These are phyloP conservation scores for Geotrichum europaeum DNA, from an alignment of 1,139 yeast genomes.

Conservation along the genomic window DNA sequence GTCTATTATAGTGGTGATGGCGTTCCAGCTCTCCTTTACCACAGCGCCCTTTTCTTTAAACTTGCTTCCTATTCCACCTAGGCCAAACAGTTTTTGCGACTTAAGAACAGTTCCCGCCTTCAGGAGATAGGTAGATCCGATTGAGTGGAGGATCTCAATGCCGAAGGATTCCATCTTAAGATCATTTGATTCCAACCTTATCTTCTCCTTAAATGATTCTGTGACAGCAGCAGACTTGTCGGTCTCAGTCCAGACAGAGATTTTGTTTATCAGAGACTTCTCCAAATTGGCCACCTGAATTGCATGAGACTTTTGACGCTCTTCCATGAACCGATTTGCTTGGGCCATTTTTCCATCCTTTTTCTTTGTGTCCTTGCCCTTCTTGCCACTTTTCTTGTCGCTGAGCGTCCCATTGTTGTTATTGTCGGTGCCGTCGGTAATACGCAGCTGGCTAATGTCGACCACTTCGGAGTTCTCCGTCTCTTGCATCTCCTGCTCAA, in stretches of 20 bases:
- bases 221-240: slow-evolving; percentile 65
- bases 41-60: slow-evolving; percentile 84
- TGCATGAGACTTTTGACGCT: slow-evolving; percentile 61
- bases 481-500: slow-evolving; percentile 68
- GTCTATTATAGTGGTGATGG: slow-evolving; percentile 79
- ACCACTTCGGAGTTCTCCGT: slow-evolving; percentile 48
- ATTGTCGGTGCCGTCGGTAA: not conserved
- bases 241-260: slow-evolving; percentile 79
- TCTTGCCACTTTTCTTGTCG: slow-evolving; percentile 33
- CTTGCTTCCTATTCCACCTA: slow-evolving; percentile 79
- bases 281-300: slow-evolving; percentile 64
- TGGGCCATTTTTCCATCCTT: slow-evolving; percentile 50
- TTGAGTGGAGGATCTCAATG: slow-evolving; percentile 77
- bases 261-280: slow-evolving; percentile 54
- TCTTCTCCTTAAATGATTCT: slow-evolving; percentile 60
- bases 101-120: slow-evolving; percentile 56
- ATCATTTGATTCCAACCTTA: slow-evolving; percentile 75
- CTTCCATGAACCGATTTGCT: slow-evolving; percentile 72
- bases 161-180: slow-evolving; percentile 94
- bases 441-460: not conserved
- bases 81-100: slow-evolving; percentile 70
- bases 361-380: slow-evolving; percentile 38
- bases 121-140: slow-evolving; percentile 69
- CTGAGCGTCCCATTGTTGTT: slow-evolving; percentile 27
- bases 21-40: slow-evolving; percentile 77